Conservation (phyloP, 345 rosid genomes). For the Eucalyptus regnans region DNA sequence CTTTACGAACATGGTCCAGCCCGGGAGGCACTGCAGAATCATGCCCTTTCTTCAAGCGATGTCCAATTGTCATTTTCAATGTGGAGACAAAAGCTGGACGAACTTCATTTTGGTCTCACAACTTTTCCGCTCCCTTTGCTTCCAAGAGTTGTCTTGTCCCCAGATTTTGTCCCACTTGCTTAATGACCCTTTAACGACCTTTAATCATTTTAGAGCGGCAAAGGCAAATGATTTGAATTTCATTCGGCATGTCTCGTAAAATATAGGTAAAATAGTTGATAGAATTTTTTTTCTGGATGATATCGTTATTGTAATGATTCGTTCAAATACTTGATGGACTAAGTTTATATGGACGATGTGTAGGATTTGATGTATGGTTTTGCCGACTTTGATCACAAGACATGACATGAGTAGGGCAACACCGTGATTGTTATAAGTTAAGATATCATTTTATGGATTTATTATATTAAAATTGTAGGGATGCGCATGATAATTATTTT, state of each 20-base stretch:
- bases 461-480: background rate
- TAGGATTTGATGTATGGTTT: background rate
- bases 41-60: background rate
- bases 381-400: background rate
- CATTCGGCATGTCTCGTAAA: background rate
- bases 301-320: background rate
- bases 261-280: background rate
- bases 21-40: background rate
- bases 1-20: background rate
- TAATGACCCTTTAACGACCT: background rate
- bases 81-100: background rate
- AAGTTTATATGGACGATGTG: too few relatives aligned
- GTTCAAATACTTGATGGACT: background rate
- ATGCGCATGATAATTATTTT: too few relatives aligned
- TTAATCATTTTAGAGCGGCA: background rate
- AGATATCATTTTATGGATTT: rapidly evolving
- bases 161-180: background rate
- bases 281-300: background rate
- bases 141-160: background rate
- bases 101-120: background rate
- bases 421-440: rapidly evolving
- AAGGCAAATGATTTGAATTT: background rate
- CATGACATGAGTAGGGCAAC: background rate
- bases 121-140: background rate
- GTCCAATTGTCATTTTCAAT: background rate